Conservation (phyloP, 495 filamentous ascomycete species). For the Hypoxylon fuscum region DNA sequence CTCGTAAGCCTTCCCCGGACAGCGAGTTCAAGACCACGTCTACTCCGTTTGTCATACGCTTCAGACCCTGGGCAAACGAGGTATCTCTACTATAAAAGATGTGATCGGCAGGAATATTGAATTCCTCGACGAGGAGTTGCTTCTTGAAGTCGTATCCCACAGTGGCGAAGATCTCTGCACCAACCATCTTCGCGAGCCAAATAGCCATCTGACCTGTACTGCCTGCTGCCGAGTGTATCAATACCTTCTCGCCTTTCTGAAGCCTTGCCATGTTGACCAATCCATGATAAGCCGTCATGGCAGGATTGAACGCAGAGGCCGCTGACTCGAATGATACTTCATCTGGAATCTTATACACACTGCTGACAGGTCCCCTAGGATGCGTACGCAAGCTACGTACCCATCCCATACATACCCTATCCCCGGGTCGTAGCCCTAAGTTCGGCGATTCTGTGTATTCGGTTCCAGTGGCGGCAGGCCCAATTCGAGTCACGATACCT, state of each 20-base stretch:
- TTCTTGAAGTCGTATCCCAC: constrained; percentile 53
- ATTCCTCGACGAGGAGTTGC: constrained; percentile 47
- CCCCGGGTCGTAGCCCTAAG: constrained; percentile 45
- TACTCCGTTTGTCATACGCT: constrained; percentile 57
- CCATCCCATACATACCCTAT: constrained; percentile 47
- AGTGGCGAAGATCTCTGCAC: constrained; percentile 60
- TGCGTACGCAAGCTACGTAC: constrained; percentile 39
- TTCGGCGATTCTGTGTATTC: too few species aligned
- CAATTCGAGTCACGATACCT: constrained; percentile 43
- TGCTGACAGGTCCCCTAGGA: constrained; percentile 6
- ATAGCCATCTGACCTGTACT: constrained; percentile 59
- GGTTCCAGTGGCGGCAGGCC: too few species aligned
- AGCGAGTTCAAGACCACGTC: constrained; percentile 63
- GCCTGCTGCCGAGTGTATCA: constrained; percentile 59
- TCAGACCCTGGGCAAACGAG: constrained; percentile 51
- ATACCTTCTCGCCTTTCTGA: constrained; percentile 50
- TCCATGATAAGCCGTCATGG: constrained; percentile 56
- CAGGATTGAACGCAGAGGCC: not conserved
- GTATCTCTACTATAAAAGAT: constrained; percentile 59
- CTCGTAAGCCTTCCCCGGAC: constrained; percentile 19
- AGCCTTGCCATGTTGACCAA: constrained; percentile 37
- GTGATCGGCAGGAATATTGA: constrained; percentile 52
- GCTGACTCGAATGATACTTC: constrained; percentile 39
- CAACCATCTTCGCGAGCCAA: constrained; percentile 52
- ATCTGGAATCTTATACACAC: constrained; percentile 41